These are phyloP conservation scores for Ceratocystis papillata DNA, from an alignment of 2,329 filamentous ascomycete genomes.

Conservation along the genomic window DNA sequence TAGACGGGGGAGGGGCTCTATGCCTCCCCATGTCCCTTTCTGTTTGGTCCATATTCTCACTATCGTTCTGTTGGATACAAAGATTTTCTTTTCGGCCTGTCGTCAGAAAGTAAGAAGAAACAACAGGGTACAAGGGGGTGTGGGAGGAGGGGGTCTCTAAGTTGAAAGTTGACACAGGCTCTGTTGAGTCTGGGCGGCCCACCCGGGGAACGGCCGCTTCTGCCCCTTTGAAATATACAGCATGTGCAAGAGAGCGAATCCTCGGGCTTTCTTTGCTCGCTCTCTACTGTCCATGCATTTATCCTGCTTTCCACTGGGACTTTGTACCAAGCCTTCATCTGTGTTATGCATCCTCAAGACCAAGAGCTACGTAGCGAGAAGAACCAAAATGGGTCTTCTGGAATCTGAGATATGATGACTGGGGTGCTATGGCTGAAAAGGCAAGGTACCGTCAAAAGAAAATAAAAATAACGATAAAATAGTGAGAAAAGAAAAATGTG, in stretches of 20 bases:
- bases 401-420: conserved; percentile 7
- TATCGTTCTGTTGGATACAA: background rate
- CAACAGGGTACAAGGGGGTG: background rate
- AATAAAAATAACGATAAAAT: background rate
- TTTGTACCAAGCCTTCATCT: background rate
- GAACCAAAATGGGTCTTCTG: conserved; percentile 7
- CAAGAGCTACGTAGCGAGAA: background rate
- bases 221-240: background rate
- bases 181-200: background rate
- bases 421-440: background rate
- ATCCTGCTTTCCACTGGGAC: background rate
- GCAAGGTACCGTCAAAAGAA: background rate
- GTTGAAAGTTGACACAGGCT: background rate
- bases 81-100: conserved; percentile 5
- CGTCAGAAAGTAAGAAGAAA: conserved; percentile 10
- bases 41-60: background rate
- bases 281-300: background rate
- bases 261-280: background rate
- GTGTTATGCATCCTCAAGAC: background rate
- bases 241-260: background rate
- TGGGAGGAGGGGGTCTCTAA: background rate
- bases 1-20: background rate
- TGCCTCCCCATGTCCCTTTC: background rate
- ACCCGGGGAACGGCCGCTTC: background rate
- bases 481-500: background rate